Conservation (phyloP, 495 filamentous ascomycete species). For the Trichocladium uniseriatum region DNA sequence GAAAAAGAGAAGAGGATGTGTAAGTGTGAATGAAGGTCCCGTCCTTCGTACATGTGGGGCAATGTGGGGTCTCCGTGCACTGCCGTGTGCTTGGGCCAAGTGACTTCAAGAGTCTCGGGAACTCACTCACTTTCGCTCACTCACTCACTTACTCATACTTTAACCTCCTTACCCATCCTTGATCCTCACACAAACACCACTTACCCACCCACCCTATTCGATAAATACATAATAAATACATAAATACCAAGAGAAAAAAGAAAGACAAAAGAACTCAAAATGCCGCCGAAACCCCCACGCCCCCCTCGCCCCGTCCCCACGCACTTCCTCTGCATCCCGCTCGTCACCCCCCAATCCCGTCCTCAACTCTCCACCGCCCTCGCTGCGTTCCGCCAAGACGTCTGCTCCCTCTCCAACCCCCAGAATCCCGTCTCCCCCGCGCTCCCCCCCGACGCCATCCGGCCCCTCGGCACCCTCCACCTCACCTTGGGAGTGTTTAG, state of each 20-base stretch:
- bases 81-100: no score
- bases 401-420: constrained; percentile 25
- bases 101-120: no score
- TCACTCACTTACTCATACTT: no score
- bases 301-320: constrained; percentile 43
- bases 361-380: constrained; percentile 55
- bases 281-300: constrained; percentile 9
- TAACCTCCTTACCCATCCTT: no score
- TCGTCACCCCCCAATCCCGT: constrained; percentile 53
- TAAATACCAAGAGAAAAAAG: not conserved
- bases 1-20: no score
- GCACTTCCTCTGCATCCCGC: constrained; percentile 81
- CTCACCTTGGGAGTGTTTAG: constrained; percentile 84
- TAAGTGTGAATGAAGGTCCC: no score
- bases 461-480: constrained; percentile 75
- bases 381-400: constrained; percentile 48
- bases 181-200: no score
- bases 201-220: no score
- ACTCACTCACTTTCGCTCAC: no score
- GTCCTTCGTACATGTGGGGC: no score
- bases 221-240: not conserved
- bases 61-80: no score
- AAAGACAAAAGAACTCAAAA: not conserved
- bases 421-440: not conserved
- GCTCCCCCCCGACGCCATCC: constrained; percentile 51